Conservation (phyloP, 2,329 filamentous ascomycete species). For the Monosporascus sp. region DNA sequence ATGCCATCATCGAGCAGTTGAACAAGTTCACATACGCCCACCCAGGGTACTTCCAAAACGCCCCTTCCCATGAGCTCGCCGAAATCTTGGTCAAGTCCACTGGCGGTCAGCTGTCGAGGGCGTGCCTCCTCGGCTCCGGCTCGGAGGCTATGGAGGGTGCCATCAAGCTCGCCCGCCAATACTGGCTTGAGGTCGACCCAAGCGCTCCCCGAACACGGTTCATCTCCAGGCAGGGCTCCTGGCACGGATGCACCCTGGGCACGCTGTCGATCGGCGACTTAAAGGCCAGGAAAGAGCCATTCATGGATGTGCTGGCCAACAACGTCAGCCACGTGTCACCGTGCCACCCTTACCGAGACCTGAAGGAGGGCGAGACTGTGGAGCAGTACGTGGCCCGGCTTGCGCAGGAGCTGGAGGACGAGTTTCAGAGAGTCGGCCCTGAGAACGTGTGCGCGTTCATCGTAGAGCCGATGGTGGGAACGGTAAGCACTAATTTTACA, state of each 20-base stretch:
- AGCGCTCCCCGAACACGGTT: background rate
- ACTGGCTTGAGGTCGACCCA: slow-evolving; percentile 48
- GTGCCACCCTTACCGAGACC: background rate
- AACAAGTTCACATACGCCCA: too few relatives aligned
- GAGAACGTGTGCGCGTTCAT: slow-evolving; percentile 54
- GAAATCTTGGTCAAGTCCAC: background rate
- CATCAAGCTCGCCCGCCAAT: slow-evolving; percentile 60
- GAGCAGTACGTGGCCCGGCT: slow-evolving; percentile 45
- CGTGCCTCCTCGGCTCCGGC: slow-evolving; percentile 28
- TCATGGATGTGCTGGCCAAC: background rate
- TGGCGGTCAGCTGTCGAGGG: background rate
- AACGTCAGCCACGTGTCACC: background rate
- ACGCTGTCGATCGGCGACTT: background rate
- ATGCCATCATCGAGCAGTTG: too few relatives aligned
- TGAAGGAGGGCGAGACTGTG: background rate
- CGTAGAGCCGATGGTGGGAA: slow-evolving; percentile 54
- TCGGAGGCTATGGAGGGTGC: slow-evolving; percentile 63
- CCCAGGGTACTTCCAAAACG: too few relatives aligned
- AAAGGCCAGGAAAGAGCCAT: background rate
- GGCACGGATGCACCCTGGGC: background rate
- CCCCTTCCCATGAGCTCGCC: too few relatives aligned
- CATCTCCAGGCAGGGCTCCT: background rate
- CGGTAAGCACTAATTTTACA: slow-evolving; percentile 27
- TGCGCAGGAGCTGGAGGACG: slow-evolving; percentile 48
- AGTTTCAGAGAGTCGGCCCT: slow-evolving; percentile 49